Evolutionary conservation across 2,329 filamentous ascomycete species (phyloP).

Genomic region (Exophiala alcalophila): DNA sequence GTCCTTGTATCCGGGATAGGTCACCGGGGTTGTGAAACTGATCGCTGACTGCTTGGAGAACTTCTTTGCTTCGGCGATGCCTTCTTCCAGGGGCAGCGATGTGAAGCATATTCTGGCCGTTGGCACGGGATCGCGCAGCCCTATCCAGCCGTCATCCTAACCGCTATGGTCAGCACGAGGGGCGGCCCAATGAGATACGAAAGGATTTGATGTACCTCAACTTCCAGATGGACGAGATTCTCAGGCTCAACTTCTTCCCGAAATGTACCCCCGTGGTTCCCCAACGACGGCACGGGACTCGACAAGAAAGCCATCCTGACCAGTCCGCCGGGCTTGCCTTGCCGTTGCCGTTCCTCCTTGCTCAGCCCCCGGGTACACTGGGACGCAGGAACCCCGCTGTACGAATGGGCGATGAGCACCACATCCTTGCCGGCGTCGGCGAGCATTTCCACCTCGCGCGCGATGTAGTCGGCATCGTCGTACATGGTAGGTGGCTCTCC

Average conservation of each 20-base stretch:
- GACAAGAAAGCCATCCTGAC: conserved; percentile 35
- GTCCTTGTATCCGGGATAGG: conserved; percentile 36
- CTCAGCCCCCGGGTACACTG: conserved; percentile 34
- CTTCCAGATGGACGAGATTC: neutral
- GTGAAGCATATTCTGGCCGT: conserved; percentile 1
- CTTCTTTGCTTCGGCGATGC: conserved; percentile 21
- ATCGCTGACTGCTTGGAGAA: conserved; percentile 30
- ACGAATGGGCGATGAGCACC: conserved; percentile 38
- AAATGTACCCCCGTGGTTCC: conserved; percentile 6
- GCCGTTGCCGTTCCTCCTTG: conserved; percentile 31
- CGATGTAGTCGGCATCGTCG: conserved; percentile 35
- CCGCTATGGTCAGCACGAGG: neutral
- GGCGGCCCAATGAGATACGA: neutral
- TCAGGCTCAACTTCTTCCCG: neutral
- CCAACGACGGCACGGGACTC: conserved; percentile 35
- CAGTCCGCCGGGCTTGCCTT: conserved; percentile 35
- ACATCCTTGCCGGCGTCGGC: conserved; percentile 37
- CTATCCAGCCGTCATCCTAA: conserved; percentile 24
- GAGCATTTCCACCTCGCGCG: conserved; percentile 28
- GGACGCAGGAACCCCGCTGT: conserved; percentile 35
- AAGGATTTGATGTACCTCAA: conserved; percentile 2
- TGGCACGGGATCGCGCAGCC: neutral
- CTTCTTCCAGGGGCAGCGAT: conserved; percentile 8
- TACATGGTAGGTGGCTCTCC: conserved; percentile 31
- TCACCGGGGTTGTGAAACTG: conserved; percentile 33